Evolutionary conservation across 2,329 filamentous ascomycete species (phyloP).

Genomic region (Talaromyces verruculosus): DNA sequence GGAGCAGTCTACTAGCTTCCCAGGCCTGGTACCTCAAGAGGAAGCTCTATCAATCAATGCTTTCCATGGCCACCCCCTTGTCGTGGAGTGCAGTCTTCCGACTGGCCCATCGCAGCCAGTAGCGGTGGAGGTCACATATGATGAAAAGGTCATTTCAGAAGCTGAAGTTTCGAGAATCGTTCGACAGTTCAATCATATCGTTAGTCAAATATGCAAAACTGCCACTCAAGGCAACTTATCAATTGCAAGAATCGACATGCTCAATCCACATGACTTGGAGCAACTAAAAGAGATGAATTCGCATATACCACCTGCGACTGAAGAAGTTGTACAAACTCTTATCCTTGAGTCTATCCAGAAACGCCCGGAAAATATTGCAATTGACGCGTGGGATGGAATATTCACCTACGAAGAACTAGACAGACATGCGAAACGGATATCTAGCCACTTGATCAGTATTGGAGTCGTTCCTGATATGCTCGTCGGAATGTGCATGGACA

Average conservation of each 20-base stretch:
- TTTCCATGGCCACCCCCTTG: neutral
- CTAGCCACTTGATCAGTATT: neutral
- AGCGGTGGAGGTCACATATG: neutral
- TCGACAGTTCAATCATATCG: neutral
- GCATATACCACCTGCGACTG: neutral
- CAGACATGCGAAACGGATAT: neutral
- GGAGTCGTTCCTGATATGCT: neutral
- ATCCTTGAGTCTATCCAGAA: neutral
- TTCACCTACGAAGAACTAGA: neutral
- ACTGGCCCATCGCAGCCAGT: neutral
- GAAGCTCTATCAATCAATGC: neutral
- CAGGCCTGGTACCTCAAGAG: neutral
- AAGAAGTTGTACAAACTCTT: neutral
- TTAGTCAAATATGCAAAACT: neutral
- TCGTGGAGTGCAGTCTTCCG: neutral
- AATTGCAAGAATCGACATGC: neutral
- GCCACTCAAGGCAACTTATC: neutral
- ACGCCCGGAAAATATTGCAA: neutral
- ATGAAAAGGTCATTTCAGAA: neutral
- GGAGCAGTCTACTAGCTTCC: neutral
- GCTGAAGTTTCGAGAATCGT: neutral
- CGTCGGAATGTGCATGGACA: conserved; percentile 13
- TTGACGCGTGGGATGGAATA: neutral
- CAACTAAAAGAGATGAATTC: neutral
- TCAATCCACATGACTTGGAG: neutral